phyloP scores from a whole-genome alignment of 2,329 filamentous ascomycete species.

The Colletotrichum lindemuthianum region DNA sequence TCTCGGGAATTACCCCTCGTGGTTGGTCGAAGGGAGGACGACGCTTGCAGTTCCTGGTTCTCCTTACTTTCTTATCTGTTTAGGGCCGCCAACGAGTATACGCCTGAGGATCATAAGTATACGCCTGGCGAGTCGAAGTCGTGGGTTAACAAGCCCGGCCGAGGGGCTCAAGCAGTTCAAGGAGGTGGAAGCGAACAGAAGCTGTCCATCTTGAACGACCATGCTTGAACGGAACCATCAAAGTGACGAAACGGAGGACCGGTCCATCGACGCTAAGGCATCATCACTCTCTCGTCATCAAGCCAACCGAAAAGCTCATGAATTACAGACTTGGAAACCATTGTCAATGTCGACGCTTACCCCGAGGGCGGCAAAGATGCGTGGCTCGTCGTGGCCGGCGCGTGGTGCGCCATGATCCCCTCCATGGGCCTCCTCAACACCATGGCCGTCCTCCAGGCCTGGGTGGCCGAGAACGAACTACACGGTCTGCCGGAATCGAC shows the following conservation, averaged over 20 bases:
- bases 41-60: background rate
- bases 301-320: too few species aligned
- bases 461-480: slow-evolving; percentile 72
- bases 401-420: slow-evolving; percentile 72
- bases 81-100: background rate
- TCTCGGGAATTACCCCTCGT: too few species aligned
- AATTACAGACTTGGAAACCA: background rate
- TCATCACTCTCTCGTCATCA: too few species aligned
- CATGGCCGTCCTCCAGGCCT: slow-evolving; percentile 73
- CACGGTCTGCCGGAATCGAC: slow-evolving; percentile 64
- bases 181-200: background rate
- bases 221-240: background rate
- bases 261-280: too few species aligned
- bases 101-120: background rate
- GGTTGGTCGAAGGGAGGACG: too few species aligned
- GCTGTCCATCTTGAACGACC: background rate
- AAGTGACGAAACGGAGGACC: too few species aligned
- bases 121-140: background rate
- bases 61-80: background rate
- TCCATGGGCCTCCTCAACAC: slow-evolving; percentile 75
- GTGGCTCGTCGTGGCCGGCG: slow-evolving; percentile 78
- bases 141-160: too few species aligned
- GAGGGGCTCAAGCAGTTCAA: too few species aligned
- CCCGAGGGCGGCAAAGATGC: slow-evolving; percentile 75
- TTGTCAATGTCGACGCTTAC: slow-evolving; percentile 51